Evolutionary conservation across 2,329 filamentous ascomycete species (phyloP), one percentile per base, ranked within the genome.

Genomic region (Penicillium griseofulvum): DNA sequence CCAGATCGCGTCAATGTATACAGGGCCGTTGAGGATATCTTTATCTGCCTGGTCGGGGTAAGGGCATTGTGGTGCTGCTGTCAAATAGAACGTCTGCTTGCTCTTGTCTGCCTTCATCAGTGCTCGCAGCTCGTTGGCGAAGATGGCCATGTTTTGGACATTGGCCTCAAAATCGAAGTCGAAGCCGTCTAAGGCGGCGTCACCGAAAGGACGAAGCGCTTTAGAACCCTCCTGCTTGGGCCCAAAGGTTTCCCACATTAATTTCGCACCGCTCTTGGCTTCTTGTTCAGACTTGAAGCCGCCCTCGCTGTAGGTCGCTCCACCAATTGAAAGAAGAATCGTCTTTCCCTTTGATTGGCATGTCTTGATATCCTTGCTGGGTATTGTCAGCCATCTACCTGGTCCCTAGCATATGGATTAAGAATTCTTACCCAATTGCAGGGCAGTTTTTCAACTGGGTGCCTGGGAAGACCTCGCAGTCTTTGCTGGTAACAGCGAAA

Each of bases 131-230:
- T 80, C 75, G 36, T 78, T 75, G 1, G 81, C 86, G 62, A 90
- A 88, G 1, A 82, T 73, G 0, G 76, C 78, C 74, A 87, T 84
- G 73, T 89, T 86, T 45, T 71, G 71, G 14, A 82, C 80, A 3
- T 72, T 71, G 5, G 82, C 77, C 73, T 91, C 88, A 58, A 91
- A 86, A 69, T 91, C 88, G 60, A 91, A 84, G 72, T 91, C 88
- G 69, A 91, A 90, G 5, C 89, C 89, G 68, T 91, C 87, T 39
- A 91, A 74, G 4, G 83, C 77, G 10, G 85, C 83, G 12, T 74
- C 72, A 51, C 86, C 86, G 68, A 91, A 91, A 1, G 88, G 88
- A 9, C 89, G 83, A 53, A 83, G 78, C 8, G 75, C 75, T 1
- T 70, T 71, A 38, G 72, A 77, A 29, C 47, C 57, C 8, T 52